Evolutionary conservation across 805 yeast species (phyloP), one percentile per base, ranked within the genome.

Genomic region (Starmera pachycereana): DNA sequence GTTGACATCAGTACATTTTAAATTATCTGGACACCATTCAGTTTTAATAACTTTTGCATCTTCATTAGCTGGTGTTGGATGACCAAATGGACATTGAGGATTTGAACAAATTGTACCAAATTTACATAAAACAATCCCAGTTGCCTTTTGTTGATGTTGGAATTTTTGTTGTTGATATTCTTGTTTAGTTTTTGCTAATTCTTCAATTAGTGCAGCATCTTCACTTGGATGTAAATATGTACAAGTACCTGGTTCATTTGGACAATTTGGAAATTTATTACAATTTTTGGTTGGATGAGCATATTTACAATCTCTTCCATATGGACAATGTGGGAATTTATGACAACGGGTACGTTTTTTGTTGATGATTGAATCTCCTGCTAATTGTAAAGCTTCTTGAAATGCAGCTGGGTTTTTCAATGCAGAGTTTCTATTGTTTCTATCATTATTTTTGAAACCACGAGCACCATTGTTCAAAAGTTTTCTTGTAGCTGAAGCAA

Each of bases 11-110:
- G 60, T 48, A 64, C 96, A 88, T 16, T 62, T 58, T 48, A 80
- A 71, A 47, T 84, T 84, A 31, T 68, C 75, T 8, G 78, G 63
- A 65, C 96, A 88, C 95, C 95, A 84, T 48, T 76, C 81, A 37
- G 74, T 62, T 13, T 72, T 70, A 12, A 73, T 65, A 33, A 87
- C 85, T 50, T 78, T 76, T 27, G 88, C 87, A 45, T 72, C 77
- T 45, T 71, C 74, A 61, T 82, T 85, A 13, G 86, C 82, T 2
- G 94, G 92, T 0, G 95, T 85, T 35, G 97, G 96, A 56, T 88
- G 96, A 22, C 88, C 96, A 64, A 80, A 86, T 27, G 88, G 86
- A 65, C 96, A 88, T 45, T 75, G 62, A 45, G 78, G 86, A 53
- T 83, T 84, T 19, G 84, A 68, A 61, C 96, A 88, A 32, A 75